Conservation (phyloP, 1,139 yeast genomes). For the Suhomyces taliae region DNA sequence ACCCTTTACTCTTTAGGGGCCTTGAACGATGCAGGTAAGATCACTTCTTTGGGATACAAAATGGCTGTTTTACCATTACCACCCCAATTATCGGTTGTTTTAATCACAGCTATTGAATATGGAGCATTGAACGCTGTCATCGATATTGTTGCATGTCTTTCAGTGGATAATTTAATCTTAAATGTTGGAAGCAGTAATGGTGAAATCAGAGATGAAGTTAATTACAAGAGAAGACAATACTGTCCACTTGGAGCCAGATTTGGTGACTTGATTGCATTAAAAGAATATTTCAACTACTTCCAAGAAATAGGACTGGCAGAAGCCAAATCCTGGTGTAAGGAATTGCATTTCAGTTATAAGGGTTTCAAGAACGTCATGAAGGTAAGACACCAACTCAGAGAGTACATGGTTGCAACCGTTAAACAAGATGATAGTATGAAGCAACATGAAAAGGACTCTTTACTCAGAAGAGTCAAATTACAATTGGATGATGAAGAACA, state of each 20-base stretch:
- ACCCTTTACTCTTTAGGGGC: constrained; percentile 81
- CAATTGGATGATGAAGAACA: constrained; percentile 29
- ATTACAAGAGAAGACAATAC: constrained; percentile 56
- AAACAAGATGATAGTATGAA: constrained; percentile 37
- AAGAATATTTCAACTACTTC: constrained; percentile 71
- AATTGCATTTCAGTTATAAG: constrained; percentile 69
- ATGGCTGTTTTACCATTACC: constrained; percentile 90
- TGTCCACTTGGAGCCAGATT: constrained; percentile 68
- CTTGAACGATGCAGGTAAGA: constrained; percentile 68
- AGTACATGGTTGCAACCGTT: constrained; percentile 59
- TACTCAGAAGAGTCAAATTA: constrained; percentile 25
- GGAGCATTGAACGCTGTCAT: constrained; percentile 67
- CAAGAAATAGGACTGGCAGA: constrained; percentile 48
- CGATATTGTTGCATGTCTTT: constrained; percentile 88
- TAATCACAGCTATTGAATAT: constrained; percentile 63
- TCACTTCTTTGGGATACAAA: constrained; percentile 73
- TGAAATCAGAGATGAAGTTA: constrained; percentile 79
- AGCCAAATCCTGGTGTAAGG: constrained; percentile 79
- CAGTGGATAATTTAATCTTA: constrained; percentile 83
- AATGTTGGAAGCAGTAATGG: constrained; percentile 64
- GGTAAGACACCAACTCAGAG: constrained; percentile 72
- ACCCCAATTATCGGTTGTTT: constrained; percentile 89
- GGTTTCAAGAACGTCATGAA: constrained; percentile 78
- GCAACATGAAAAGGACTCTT: constrained; percentile 28
- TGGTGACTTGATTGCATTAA: constrained; percentile 84